Base-by-base conservation (phyloP, 768 basidiomycete genomes). In the Tulasnella sp. region DNA sequence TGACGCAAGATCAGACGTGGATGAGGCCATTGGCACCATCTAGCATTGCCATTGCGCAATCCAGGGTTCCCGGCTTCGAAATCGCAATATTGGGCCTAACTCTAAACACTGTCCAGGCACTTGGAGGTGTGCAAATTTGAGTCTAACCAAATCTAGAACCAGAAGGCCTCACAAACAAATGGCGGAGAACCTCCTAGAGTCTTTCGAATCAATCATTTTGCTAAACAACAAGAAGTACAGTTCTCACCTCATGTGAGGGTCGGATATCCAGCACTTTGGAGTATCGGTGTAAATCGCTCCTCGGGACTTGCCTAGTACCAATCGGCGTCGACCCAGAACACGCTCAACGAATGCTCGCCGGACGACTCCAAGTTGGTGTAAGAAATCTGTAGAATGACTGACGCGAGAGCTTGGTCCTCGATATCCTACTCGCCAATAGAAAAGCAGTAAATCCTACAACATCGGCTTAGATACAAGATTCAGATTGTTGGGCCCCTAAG, bases 31-130 rank as follows among this genome's bases (percentile, higher is more conserved):
- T 67, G 26, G 61, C 61, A 67, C 61, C 61, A 67, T 67, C 61
- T 67, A 67, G 61, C 61, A 67, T 67, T 67, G 61, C 32, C 61
- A 67, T 67, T 67, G 61, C 61, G 61, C 61, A 67, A 67, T 67
- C 61, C 32, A 29, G 61, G 61, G 11, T 67, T 6, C 3, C 42
- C 32, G 13, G 29, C 61, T 67, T 67, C 61, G 61, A 67, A 35
- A 67, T 67, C 61, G 61, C 61, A 67, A 67, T 67, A 29, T 67
- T 67, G 1, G 61, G 61, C 61, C 61, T 67, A 67, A 67, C 61
- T 67, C 61, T 67, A 67, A 67, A 67, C 29, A 35, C 61, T 67
- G 15, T 67, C 29, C 61, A 67, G 61, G 61, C 61, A 67, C 61
- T 67, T 67, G 61, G 61, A 67, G 61, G 61, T 67, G 29, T 13